Conservation (phyloP, 2,329 filamentous ascomycete species). For the Tetracladium maxilliforme region DNA sequence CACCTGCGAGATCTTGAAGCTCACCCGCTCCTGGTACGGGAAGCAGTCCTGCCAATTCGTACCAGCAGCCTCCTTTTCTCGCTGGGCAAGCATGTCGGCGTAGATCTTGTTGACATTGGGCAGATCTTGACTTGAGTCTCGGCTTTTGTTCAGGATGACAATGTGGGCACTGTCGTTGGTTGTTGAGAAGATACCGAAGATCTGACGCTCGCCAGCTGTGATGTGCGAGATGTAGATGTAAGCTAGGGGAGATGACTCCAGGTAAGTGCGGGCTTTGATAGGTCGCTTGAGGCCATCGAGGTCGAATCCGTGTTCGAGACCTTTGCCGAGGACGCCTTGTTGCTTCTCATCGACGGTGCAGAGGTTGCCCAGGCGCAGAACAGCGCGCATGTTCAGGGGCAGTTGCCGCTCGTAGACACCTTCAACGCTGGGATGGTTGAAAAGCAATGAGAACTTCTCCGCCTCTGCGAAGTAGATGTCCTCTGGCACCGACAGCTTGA, state of each 20-base stretch:
- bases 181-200: slow-evolving; percentile 88
- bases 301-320: slow-evolving; percentile 88
- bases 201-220: slow-evolving; percentile 74
- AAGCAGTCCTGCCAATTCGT: slow-evolving; percentile 70
- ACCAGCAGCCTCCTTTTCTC: slow-evolving; percentile 49
- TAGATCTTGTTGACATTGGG: slow-evolving; percentile 89
- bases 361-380: slow-evolving; percentile 77
- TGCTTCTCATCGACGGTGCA: slow-evolving; percentile 91
- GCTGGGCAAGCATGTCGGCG: slow-evolving; percentile 53
- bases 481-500: slow-evolving; percentile 84
- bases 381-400: slow-evolving; percentile 70
- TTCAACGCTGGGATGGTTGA: slow-evolving; percentile 88
- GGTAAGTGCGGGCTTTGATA: slow-evolving; percentile 56
- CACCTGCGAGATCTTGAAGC: slow-evolving; percentile 76
- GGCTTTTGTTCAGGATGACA: slow-evolving; percentile 70
- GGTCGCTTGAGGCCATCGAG: slow-evolving; percentile 58
- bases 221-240: slow-evolving; percentile 94
- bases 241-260: slow-evolving; percentile 57
- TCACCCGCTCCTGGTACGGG: slow-evolving; percentile 71
- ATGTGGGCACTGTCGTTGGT: slow-evolving; percentile 68
- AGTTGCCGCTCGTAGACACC: slow-evolving; percentile 94
- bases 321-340: slow-evolving; percentile 79
- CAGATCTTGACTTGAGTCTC: slow-evolving; percentile 65
- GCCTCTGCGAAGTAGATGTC: slow-evolving; percentile 74
- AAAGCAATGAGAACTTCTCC: slow-evolving; percentile 67